Evolutionary conservation across 148 eudicot genomes (phyloP).

Genomic region (Rhododendron ovatum): DNA sequence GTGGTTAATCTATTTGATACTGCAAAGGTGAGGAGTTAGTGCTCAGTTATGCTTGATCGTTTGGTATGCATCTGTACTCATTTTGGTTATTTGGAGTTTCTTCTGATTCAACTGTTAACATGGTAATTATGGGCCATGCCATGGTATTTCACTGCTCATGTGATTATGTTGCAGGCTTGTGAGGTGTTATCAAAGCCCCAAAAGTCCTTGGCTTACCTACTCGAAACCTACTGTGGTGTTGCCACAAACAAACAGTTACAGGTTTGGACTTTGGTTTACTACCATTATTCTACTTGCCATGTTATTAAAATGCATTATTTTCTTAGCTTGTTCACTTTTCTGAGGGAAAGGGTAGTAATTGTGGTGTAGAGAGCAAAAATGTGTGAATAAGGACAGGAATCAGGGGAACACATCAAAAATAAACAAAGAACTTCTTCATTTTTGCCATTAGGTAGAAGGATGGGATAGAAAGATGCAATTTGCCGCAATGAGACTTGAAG

Average conservation of each 20-base stretch:
- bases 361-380: not conserved
- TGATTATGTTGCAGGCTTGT: slow-evolving; percentile 70
- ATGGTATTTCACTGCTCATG: slow-evolving; percentile 8
- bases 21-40: slow-evolving; percentile 61
- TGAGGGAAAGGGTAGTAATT: not conserved
- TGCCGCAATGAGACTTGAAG: not conserved
- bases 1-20: slow-evolving; percentile 92
- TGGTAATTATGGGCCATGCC: not conserved
- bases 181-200: slow-evolving; percentile 89
- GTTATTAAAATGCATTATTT: not conserved
- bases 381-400: not conserved
- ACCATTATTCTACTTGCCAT: not conserved
- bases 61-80: not conserved
- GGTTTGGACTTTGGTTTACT: slow-evolving; percentile 34
- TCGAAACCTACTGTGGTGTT: slow-evolving; percentile 78
- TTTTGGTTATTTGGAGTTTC: not conserved
- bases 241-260: slow-evolving; percentile 72
- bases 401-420: not conserved
- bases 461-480: not conserved
- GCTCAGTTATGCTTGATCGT: not conserved
- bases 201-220: slow-evolving; percentile 88
- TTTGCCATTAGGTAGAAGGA: not conserved
- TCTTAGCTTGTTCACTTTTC: not conserved
- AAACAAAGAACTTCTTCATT: not conserved
- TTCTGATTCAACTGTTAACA: not conserved